Evolutionary conservation across 169 alveolate species (phyloP).

Genomic region (Plasmodium adleri): DNA sequence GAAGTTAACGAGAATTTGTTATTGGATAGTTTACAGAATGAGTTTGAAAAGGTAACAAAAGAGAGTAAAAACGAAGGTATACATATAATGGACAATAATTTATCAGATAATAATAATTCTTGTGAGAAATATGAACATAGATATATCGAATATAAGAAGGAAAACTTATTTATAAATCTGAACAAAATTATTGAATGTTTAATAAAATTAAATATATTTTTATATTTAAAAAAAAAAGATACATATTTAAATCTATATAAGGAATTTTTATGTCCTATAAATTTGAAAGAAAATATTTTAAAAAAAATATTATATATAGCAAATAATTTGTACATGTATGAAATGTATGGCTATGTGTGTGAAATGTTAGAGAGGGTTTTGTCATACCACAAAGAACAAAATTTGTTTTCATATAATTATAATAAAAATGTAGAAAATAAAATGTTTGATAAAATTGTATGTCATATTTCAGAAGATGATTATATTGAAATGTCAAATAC

Average conservation of each 20-base stretch:
- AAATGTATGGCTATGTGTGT: slow-evolving; percentile 36
- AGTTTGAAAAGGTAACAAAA: slow-evolving; percentile 29
- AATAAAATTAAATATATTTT: slow-evolving; percentile 69
- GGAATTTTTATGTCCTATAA: slow-evolving; percentile 27
- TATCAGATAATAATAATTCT: slow-evolving; percentile 9
- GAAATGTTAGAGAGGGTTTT: slow-evolving; percentile 36
- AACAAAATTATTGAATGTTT: slow-evolving; percentile 72
- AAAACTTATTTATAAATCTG: slow-evolving; percentile 42
- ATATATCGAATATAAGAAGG: slow-evolving; percentile 15
- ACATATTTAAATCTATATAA: slow-evolving; percentile 30
- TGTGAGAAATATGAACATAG: slow-evolving; percentile 35
- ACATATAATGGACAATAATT: not conserved
- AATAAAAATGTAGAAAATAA: slow-evolving; percentile 56
- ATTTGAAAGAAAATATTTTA: slow-evolving; percentile 39
- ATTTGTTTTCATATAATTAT: slow-evolving; percentile 60
- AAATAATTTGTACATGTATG: slow-evolving; percentile 53
- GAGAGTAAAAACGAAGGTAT: not conserved
- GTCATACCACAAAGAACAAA: not conserved
- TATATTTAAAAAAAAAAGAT: slow-evolving; percentile 40
- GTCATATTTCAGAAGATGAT: slow-evolving; percentile 63
- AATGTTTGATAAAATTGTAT: slow-evolving; percentile 38
- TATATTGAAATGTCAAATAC: slow-evolving; percentile 75
- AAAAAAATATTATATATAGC: slow-evolving; percentile 71
- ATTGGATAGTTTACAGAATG: slow-evolving; percentile 48
- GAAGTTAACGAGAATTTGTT: slow-evolving; percentile 43